Evolutionary conservation across 371 early-diverging fungal genomes (phyloP), one percentile per base, ranked within the genome.

Genomic region (Mucor racemosus): DNA sequence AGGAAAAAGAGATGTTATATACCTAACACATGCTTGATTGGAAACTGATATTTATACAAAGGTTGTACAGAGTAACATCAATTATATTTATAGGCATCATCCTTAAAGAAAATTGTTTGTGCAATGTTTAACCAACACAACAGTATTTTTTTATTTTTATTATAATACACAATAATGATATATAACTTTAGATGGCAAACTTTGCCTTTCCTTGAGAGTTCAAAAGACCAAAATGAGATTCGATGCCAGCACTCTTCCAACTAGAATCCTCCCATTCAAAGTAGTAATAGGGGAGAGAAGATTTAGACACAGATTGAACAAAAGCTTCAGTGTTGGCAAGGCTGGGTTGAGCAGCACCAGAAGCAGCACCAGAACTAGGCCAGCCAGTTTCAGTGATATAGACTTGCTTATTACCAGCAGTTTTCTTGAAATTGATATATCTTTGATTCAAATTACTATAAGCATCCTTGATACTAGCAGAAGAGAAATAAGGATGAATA

Each of bases 371-470:
- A 19, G 71, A 76, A 54, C 82, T 78, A 48, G 90, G 90, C 90
- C 90, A 90, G 68, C 90, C 90, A 60, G 85, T 81, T 74, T 90
- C 89, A 59, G 87, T 84, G 26, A 88, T 74, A 33, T 79, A 72
- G 7, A 88, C 77, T 17, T 72, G 62, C 60, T 88, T 87, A 40
- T 67, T 67, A 8, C 72, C 66, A 19, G 86, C 80, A 36, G 76
- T 56, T 33, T 69, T 69, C 64, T 84, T 68, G 60, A 89, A 68
- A 33, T 68, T 64, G 17, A 81, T 70, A 56, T 79, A 77, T 62
- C 85, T 83, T 34, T 63, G 8, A 1, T 62, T 58, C 15, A 82
- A 42, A 21, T 75, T 76, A 26, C 58, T 41, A 4, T 74, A 75
- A 7, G 84, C 87, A 8, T 69, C 8, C 1, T 62, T 34, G 15